These are phyloP conservation scores for Macrocybe gigantea DNA, from an alignment of 768 basidiomycete species.

Conservation along the genomic window DNA sequence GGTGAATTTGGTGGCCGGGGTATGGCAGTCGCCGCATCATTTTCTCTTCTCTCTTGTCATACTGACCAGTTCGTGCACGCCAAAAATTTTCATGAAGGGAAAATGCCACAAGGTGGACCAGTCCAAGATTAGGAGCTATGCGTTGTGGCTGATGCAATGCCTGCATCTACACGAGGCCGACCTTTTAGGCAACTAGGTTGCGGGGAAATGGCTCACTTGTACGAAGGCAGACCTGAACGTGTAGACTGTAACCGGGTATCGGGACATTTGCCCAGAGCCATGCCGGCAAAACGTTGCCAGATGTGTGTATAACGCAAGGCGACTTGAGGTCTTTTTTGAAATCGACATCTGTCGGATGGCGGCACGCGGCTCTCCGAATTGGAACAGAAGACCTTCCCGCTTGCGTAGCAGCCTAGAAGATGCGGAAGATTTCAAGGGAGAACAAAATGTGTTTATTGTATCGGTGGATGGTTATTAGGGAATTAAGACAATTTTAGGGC, in stretches of 20 bases:
- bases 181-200: constrained; percentile 49
- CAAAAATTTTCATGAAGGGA: constrained; percentile 11
- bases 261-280: constrained; percentile 27
- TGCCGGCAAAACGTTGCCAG: too few species aligned
- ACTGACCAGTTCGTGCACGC: constrained; percentile 19
- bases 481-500: too few species aligned
- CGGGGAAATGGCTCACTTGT: constrained; percentile 40
- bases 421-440: too few species aligned
- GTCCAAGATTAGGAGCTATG: constrained; percentile 12
- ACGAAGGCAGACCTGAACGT: constrained; percentile 47
- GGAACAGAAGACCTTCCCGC: too few species aligned
- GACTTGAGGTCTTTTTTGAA: too few species aligned
- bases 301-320: too few species aligned
- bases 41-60: constrained; percentile 16
- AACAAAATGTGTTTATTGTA: too few species aligned
- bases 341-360: too few species aligned
- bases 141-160: constrained; percentile 20
- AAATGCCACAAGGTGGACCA: not conserved
- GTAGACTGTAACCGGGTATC: constrained; percentile 60
- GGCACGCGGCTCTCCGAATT: too few species aligned
- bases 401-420: too few species aligned
- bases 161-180: constrained; percentile 17
- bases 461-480: too few species aligned
- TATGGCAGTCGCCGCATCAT: constrained; percentile 14
- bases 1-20: constrained; percentile 7